Evolutionary conservation across 192 early-diverging fungal species (phyloP), one percentile per base, ranked within the genome.

Genomic region (Entomortierella lignicola): DNA sequence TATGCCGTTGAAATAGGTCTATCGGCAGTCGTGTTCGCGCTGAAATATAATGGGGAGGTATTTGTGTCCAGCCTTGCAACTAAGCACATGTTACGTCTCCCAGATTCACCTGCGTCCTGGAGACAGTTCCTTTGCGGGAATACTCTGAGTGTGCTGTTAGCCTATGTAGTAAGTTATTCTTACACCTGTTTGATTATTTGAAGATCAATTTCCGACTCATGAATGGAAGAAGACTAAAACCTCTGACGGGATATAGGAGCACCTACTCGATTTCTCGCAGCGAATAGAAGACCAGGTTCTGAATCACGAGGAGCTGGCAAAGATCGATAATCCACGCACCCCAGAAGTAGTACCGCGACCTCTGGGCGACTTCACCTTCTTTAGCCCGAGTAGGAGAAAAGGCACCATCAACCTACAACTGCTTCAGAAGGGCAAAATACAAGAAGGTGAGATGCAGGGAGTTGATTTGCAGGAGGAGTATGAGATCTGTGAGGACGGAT

Each of bases 51-150:
- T 27, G 42, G 27, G 10, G 27, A 60, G 8, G 43, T 60, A 21
- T 60, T 60, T 26, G 42, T 60, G 1, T 60, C 59, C 13, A 39
- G 26, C 42, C 59, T 60, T 44, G 59, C 59, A 1, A 60, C 41
- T 7, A 60, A 60, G 42, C 59, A 44, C 59, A 8, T 60, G 59
- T 39, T 60, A 8, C 59, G 59, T 8, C 37, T 47, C 15, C 59
- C 59, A 21, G 59, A 60, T 23, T 60, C 59, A 2, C 21, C 59
- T 47, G 59, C 59, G 7, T 44, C 41, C 15, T 60, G 59, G 43
- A 60, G 34, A 44, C 43, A 21, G 6, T 44, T 60, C 25, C 27
- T 44, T 23, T 17, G 18, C 23, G 59, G 42, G 26, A 29, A 42
- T 27, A 47, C 59, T 8, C 42, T 60, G 41, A 29, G 43, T n/a